phyloP scores from a whole-genome alignment of 805 yeast genomes.

The Myxozyma nipponensis region DNA sequence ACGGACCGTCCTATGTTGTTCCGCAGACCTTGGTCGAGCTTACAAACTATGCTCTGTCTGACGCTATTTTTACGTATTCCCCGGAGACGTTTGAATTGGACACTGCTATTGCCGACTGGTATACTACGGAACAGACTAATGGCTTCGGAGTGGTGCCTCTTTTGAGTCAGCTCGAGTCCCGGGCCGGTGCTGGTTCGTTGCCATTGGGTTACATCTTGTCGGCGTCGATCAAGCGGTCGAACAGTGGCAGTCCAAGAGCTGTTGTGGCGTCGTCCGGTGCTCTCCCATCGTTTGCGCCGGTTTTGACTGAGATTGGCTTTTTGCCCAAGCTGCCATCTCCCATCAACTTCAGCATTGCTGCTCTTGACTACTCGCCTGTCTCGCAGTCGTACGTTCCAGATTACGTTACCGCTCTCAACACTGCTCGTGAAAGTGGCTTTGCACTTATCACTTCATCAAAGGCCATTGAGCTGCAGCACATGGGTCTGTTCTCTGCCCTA shows the following conservation, averaged over 20 bases:
- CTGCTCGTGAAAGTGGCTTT: conserved; percentile 59
- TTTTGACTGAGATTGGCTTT: conserved; percentile 42
- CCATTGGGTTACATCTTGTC: conserved; percentile 62
- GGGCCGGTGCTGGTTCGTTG: conserved; percentile 79
- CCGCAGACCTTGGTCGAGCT: conserved; percentile 29
- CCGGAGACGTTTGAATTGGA: conserved; percentile 62
- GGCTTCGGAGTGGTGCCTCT: conserved; percentile 57
- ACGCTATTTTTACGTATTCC: conserved; percentile 57
- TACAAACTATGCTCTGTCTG: conserved; percentile 34
- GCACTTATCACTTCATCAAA: conserved; percentile 68
- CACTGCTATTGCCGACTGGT: conserved; percentile 59
- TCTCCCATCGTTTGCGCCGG: conserved; percentile 62
- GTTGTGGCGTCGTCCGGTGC: conserved; percentile 66
- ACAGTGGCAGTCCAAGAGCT: conserved; percentile 37
- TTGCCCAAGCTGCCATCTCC: conserved; percentile 46
- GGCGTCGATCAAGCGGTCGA: conserved; percentile 16
- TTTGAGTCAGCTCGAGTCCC: conserved; percentile 55
- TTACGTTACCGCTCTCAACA: conserved; percentile 56
- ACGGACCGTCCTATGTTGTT: conserved; percentile 21
- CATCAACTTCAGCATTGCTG: conserved; percentile 68
- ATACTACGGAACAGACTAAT: conserved; percentile 48
- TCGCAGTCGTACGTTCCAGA: conserved; percentile 56
- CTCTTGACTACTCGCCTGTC: conserved; percentile 61
- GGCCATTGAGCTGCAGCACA: conserved; percentile 61
- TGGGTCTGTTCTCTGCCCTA: conserved; percentile 60